Conservation (phyloP, 148 eudicot genomes). For the Arbutus unedo region DNA sequence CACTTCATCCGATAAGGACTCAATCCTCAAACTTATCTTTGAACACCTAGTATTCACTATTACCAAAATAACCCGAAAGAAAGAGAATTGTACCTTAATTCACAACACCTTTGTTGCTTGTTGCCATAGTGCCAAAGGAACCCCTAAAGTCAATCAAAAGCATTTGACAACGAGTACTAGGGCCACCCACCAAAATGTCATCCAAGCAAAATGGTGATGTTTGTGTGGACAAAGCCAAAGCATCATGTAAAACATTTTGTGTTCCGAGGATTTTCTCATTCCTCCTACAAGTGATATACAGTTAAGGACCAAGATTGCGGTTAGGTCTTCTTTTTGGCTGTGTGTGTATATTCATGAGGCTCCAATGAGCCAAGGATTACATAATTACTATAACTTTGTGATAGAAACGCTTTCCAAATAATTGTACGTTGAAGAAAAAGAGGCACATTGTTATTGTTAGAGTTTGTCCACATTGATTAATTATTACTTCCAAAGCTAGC, state of each 20-base stretch:
- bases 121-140: background rate
- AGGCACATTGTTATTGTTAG: too few species aligned
- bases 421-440: background rate
- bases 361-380: background rate
- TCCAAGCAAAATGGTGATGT: background rate
- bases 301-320: background rate
- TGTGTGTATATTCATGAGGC: background rate
- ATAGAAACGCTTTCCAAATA: background rate
- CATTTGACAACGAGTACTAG: background rate
- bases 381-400: background rate
- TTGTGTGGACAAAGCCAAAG: background rate
- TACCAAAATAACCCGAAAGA: background rate
- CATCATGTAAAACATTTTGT: background rate
- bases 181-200: background rate
- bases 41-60: background rate
- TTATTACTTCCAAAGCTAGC: too few species aligned
- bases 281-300: background rate
- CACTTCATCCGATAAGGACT: background rate
- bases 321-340: background rate
- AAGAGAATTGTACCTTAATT: background rate
- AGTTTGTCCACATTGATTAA: too few species aligned
- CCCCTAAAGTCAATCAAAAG: background rate
- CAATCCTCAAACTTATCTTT: background rate
- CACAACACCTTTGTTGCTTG: background rate
- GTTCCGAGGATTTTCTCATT: background rate